Percentiles rank a stretch among this genome's conserved stretches.
These are phyloP conservation scores for Kwoniella europaea DNA, from an alignment of 768 basidiomycete genomes.

Conservation along the genomic window DNA sequence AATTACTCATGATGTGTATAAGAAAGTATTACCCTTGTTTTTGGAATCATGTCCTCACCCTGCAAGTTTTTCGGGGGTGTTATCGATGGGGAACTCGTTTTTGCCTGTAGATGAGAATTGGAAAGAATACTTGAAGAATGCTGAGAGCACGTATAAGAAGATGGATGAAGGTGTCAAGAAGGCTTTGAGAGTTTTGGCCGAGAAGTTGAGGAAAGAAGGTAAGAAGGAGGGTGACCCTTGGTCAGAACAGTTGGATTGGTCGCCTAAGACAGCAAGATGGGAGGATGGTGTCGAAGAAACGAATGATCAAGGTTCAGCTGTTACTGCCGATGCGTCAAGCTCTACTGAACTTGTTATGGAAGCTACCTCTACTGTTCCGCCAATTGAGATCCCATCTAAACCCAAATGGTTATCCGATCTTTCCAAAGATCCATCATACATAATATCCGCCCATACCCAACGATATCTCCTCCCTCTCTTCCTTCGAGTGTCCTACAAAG, in stretches of 20 bases:
- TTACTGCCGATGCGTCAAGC: not conserved
- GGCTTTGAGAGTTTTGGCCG: slow-evolving; percentile 72
- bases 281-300: slow-evolving; percentile 28
- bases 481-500: slow-evolving; percentile 68
- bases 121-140: slow-evolving; percentile 78
- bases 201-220: slow-evolving; percentile 62
- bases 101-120: slow-evolving; percentile 87
- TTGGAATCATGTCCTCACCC: slow-evolving; percentile 84
- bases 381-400: not conserved
- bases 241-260: slow-evolving; percentile 93
- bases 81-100: slow-evolving; percentile 90
- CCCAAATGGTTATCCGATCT: slow-evolving; percentile 27
- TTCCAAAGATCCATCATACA: slow-evolving; percentile 18
- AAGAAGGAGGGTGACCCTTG: slow-evolving; percentile 77
- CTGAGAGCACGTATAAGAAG: slow-evolving; percentile 75
- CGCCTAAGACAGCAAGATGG: slow-evolving; percentile 68
- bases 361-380: not conserved
- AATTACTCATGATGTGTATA: slow-evolving; percentile 81
- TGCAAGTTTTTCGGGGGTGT: slow-evolving; percentile 85
- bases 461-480: slow-evolving; percentile 72
- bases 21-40: slow-evolving; percentile 78
- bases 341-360: not conserved
- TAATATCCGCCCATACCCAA: slow-evolving; percentile 29
- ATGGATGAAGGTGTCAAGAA: slow-evolving; percentile 69
- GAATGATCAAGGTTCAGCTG: not conserved